These are phyloP conservation scores for Venturia pyrina DNA, from an alignment of 2,329 filamentous ascomycete species.

Conservation along the genomic window DNA sequence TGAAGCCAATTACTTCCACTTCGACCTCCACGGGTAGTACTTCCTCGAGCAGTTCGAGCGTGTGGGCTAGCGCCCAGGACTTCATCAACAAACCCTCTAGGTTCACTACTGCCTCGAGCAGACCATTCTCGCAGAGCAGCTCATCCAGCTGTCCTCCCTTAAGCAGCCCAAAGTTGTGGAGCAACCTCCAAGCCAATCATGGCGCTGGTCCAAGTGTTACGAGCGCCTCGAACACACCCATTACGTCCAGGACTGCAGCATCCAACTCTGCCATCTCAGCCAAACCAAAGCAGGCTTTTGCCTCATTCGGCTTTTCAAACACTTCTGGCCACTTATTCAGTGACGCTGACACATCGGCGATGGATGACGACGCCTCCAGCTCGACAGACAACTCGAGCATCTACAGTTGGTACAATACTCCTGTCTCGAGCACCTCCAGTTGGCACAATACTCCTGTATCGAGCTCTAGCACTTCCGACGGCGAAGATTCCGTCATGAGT, in stretches of 20 bases:
- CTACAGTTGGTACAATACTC: too few species aligned
- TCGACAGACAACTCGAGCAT: not conserved
- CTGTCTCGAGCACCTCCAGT: too few species aligned
- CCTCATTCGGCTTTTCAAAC: not conserved
- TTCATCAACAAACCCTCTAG: not conserved
- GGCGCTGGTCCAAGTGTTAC: too few species aligned
- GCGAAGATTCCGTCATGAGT: not conserved
- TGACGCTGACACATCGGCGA: not conserved
- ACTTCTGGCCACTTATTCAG: not conserved
- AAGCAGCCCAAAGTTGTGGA: too few species aligned
- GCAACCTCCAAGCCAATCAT: too few species aligned
- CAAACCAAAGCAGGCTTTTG: not conserved
- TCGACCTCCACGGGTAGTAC: not conserved
- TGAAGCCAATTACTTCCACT: not conserved
- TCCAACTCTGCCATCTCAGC: not conserved
- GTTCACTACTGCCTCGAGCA: not conserved
- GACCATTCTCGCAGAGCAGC: not conserved
- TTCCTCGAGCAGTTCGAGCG: not conserved
- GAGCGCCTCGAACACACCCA: too few species aligned
- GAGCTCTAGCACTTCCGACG: too few species aligned
- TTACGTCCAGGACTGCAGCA: too few species aligned
- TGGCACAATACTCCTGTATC: too few species aligned
- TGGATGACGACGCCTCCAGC: not conserved
- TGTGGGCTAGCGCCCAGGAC: not conserved
- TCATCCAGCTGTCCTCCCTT: not conserved